Conservation (phyloP, 495 filamentous ascomycete genomes). For the Copromyces sp. region DNA sequence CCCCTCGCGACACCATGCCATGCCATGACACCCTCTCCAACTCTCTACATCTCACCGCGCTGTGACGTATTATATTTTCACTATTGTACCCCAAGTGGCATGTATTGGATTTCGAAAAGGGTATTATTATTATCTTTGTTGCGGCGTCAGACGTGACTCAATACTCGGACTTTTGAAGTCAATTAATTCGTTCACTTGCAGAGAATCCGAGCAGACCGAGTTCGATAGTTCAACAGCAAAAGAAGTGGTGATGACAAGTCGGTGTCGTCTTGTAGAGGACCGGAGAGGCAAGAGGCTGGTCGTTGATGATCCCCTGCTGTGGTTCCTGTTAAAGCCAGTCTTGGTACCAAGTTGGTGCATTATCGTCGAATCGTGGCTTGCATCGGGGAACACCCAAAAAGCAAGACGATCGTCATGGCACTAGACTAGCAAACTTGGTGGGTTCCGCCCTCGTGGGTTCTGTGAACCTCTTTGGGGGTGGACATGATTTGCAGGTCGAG, state of each 20-base stretch:
- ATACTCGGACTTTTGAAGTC: background rate
- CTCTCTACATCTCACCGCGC: background rate
- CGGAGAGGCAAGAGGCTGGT: background rate
- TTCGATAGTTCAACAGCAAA: background rate
- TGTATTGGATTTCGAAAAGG: background rate
- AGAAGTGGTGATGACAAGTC: background rate
- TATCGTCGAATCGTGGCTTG: background rate
- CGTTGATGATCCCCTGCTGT: background rate
- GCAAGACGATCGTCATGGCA: background rate
- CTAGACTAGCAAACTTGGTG: background rate
- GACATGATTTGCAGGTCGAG: background rate
- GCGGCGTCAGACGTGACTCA: background rate
- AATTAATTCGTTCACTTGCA: background rate
- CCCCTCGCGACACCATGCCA: background rate
- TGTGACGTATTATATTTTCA: background rate
- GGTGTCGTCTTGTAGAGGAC: background rate
- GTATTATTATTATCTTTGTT: background rate
- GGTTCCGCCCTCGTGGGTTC: background rate
- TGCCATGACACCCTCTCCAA: background rate
- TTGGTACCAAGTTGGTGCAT: background rate
- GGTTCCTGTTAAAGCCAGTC: background rate
- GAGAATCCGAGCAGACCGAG: background rate
- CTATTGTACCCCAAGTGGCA: background rate
- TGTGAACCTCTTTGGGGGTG: background rate
- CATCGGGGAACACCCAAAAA: background rate